Conservation (phyloP, 108 stramenopile genomes). For the Thalassiosira profunda region DNA sequence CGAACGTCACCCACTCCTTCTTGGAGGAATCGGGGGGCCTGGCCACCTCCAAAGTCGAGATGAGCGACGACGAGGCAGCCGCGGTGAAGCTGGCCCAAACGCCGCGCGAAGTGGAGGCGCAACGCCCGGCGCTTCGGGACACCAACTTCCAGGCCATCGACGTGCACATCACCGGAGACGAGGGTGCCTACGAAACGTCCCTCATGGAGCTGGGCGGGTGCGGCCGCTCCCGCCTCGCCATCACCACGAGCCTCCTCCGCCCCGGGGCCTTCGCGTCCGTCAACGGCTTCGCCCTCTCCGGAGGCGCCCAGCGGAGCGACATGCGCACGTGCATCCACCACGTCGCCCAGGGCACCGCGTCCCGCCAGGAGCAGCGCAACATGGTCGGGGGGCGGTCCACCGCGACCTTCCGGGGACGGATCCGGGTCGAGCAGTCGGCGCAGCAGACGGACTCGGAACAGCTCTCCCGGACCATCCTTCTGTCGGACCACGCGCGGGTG, state of each 20-base stretch:
- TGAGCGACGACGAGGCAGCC: slow-evolving; percentile 44
- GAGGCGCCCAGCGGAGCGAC: slow-evolving; percentile 87
- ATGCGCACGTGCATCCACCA: slow-evolving; percentile 94
- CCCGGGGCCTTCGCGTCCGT: slow-evolving; percentile 67
- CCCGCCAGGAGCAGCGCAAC: slow-evolving; percentile 90
- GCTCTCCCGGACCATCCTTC: slow-evolving; percentile 86
- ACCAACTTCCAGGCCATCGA: slow-evolving; percentile 86
- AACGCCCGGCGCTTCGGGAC: slow-evolving; percentile 74
- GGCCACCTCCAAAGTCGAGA: slow-evolving; percentile 71
- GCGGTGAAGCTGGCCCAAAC: slow-evolving; percentile 9
- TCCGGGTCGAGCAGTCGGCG: slow-evolving; percentile 93
- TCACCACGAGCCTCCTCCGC: slow-evolving; percentile 70
- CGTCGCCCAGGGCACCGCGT: slow-evolving; percentile 81
- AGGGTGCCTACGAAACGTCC: slow-evolving; percentile 59
- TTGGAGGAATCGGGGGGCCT: slow-evolving; percentile 87
- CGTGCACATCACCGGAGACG: slow-evolving; percentile 80
- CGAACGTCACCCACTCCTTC: slow-evolving; percentile 85
- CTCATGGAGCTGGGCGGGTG: slow-evolving; percentile 85
- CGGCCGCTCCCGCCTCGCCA: slow-evolving; percentile 74
- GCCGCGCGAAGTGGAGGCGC: slow-evolving; percentile 70
- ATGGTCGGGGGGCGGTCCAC: slow-evolving; percentile 91
- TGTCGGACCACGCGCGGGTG: slow-evolving; percentile 86
- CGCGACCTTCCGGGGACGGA: slow-evolving; percentile 92
- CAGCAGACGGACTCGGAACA: slow-evolving; percentile 95
- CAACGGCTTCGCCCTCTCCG: slow-evolving; percentile 81